Evolutionary conservation across 2,329 filamentous ascomycete species (phyloP).

Genomic region (Ceratocystis lukuohia): DNA sequence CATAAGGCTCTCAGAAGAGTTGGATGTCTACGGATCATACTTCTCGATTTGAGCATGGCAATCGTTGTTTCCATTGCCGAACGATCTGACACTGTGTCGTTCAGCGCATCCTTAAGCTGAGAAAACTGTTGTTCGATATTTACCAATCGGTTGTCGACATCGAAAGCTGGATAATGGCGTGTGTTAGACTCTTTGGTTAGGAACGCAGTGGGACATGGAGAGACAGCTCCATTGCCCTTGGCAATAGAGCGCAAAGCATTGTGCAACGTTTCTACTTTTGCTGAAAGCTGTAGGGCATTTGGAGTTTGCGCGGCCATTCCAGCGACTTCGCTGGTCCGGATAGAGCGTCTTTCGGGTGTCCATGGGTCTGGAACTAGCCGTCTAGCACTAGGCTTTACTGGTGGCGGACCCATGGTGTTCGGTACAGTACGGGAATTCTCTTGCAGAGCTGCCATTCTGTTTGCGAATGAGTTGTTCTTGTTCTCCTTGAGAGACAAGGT

Average conservation of each 20-base stretch:
- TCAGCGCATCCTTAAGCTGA: constrained; percentile 58
- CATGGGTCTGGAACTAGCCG: not conserved
- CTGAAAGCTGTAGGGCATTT: constrained; percentile 1
- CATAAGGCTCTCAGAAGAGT: not conserved
- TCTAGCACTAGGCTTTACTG: not conserved
- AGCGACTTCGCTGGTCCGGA: constrained; percentile 5
- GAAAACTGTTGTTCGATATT: constrained; percentile 64
- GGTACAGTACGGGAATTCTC: not conserved
- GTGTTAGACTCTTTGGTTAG: constrained; percentile 61
- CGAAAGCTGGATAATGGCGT: constrained; percentile 53
- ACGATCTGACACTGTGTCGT: constrained; percentile 52
- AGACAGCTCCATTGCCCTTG: constrained; percentile 7
- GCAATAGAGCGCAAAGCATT: constrained; percentile 22
- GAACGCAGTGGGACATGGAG: constrained; percentile 29
- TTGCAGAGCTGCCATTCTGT: not conserved
- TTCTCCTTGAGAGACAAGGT: constrained; percentile 13
- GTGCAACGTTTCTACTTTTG: constrained; percentile 9
- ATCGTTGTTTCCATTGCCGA: constrained; percentile 61
- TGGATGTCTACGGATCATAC: constrained; percentile 36
- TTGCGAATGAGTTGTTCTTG: not conserved
- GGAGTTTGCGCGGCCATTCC: not conserved
- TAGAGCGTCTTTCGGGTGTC: constrained; percentile 1
- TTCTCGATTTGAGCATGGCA: constrained; percentile 58
- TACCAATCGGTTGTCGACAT: constrained; percentile 63
- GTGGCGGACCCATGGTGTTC: not conserved